Base-by-base conservation (phyloP, 1,284 basidiomycete genomes). In the Cryptococcus sp. region DNA sequence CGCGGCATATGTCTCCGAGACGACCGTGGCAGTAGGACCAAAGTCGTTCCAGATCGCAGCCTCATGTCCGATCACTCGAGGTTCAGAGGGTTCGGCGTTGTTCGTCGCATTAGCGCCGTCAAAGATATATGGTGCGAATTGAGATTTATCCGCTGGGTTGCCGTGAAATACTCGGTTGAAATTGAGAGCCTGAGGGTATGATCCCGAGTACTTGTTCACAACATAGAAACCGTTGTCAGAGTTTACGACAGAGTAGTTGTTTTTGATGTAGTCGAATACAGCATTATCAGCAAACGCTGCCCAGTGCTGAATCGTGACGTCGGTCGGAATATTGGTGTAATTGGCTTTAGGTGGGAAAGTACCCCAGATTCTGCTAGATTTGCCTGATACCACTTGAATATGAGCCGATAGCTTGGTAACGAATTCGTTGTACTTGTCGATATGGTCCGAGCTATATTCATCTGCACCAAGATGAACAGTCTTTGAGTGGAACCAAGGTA, bases 301-400 rank as follows among this genome's bases (percentile, higher is more conserved):
- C 46, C 46, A 48, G 24, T 48, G 46, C 18, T 41, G 32, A 11
- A 48, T 39, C 2, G 46, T 19, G 37, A 48, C 36, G 32, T 48
- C 41, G 3, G 34, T 37, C n/a, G 46, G 19, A 36, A 48, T 48
- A 23, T 48, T 48, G 37, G 39, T 34, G 22, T 13, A 14, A 36
- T 48, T 41, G 36, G 7, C 18, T 14, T 40, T 48, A 7, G 46
- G 31, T n/a, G 37, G 46, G 31, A 41, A 48, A 4, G 46, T 48
- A 21, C 46, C 46, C 46, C 46, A 48, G 16, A 48, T 48, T 24
- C 36, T n/a, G 19, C n/a, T 25, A 13, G 4, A n/a, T 23, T 48
- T 48, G 14, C 36, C 34, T 13, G 46, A 48, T 24, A 14, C 36
- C n/a, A n/a, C n/a, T n/a, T n/a, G n/a, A n/a, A n/a, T n/a, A n/a